Evolutionary conservation across 169 alveolate genomes (phyloP).

Genomic region (Plasmodium coatneyi): DNA sequence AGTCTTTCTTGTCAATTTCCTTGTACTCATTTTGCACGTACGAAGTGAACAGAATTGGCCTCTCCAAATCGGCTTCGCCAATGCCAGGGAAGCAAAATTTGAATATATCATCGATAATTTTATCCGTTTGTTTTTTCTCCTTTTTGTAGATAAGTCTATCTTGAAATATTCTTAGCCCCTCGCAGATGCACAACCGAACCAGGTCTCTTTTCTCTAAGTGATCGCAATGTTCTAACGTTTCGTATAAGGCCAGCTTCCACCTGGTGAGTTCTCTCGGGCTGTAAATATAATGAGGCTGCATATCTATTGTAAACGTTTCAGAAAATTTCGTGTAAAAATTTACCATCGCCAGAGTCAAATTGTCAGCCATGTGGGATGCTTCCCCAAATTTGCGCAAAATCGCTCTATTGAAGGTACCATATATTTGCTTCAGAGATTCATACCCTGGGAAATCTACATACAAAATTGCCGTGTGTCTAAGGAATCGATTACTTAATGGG

Average conservation of each 20-base stretch:
- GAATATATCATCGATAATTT: conserved; percentile 91
- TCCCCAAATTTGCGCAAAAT: conserved; percentile 92
- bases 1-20: conserved; percentile 88
- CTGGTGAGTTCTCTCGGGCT: conserved; percentile 99
- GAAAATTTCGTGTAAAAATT: conserved; percentile 95
- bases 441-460: conserved; percentile 99
- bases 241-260: conserved; percentile 96
- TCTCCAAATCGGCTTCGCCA: conserved; percentile 79
- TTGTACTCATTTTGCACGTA: conserved; percentile 84
- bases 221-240: conserved; percentile 81
- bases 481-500: conserved; percentile 96
- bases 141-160: conserved; percentile 95
- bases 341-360: conserved; percentile 97
- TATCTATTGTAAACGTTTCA: conserved; percentile 94
- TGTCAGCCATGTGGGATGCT: conserved; percentile 85
- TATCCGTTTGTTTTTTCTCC: conserved; percentile 96
- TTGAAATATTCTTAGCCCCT: conserved; percentile 96
- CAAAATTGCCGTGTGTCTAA: conserved; percentile 95
- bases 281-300: conserved; percentile 97
- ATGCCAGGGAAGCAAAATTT: conserved; percentile 74
- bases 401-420: conserved; percentile 97
- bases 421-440: conserved; percentile 95
- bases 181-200: conserved; percentile 94
- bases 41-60: conserved; percentile 91
- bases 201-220: conserved; percentile 79